A percentile compares a stretch with the other conserved stretches of the same genome.
Conservation (phyloP, 2,329 filamentous ascomycete genomes). For the Pyrenochaeta sp. region DNA sequence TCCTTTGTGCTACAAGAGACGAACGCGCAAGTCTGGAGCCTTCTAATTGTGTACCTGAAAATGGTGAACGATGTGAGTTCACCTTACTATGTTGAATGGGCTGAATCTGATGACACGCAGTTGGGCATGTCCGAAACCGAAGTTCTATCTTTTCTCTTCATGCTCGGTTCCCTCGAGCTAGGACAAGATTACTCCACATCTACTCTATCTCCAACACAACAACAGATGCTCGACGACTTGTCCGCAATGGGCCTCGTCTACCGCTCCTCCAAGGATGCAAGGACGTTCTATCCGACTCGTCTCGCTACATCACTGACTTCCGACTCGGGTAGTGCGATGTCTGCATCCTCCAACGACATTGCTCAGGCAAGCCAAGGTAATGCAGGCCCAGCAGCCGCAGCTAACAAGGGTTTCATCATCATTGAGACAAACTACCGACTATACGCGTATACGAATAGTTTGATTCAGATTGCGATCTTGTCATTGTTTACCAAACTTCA, state of each 20-base stretch:
- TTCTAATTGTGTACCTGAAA: conserved; percentile 92
- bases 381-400: conserved; percentile 30
- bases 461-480: conserved; percentile 92
- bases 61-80: conserved; percentile 70
- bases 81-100: not conserved
- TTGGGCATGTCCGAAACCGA: conserved; percentile 87
- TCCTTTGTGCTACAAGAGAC: conserved; percentile 94
- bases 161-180: conserved; percentile 90
- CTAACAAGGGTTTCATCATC: conserved; percentile 82
- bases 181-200: conserved; percentile 90
- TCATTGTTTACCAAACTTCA: conserved; percentile 87
- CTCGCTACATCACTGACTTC: conserved; percentile 91
- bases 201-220: conserved; percentile 81
- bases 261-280: conserved; percentile 55
- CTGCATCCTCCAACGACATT: conserved; percentile 64
- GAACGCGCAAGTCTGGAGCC: conserved; percentile 96
- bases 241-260: conserved; percentile 94
- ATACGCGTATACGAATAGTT: conserved; percentile 95
- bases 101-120: conserved; percentile 31
- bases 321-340: conserved; percentile 63
- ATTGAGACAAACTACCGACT: conserved; percentile 98
- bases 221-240: conserved; percentile 88
- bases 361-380: conserved; percentile 36
- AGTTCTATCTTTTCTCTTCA: conserved; percentile 94
- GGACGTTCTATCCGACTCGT: conserved; percentile 84